Evolutionary conservation across 2,329 filamentous ascomycete species (phyloP), one percentile per base, ranked within the genome.

Genomic region (Claviceps maximensis): DNA sequence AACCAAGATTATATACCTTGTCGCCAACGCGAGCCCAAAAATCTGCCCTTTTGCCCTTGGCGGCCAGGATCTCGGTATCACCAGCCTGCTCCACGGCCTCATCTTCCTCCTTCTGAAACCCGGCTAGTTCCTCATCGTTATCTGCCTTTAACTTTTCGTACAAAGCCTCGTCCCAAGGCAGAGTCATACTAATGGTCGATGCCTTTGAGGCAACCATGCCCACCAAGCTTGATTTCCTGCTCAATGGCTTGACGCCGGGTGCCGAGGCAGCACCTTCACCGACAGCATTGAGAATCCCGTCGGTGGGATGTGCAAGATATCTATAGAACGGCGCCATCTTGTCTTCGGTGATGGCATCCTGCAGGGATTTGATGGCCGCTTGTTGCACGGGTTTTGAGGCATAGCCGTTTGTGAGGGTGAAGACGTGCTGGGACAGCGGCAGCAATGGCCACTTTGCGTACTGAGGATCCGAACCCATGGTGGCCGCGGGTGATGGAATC

Each of bases 11-110:
- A 59, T 68, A 57, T 69, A 90, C 89, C 84, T 97, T 97, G 74
- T 98, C 93, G 61, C 90, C 91, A 58, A 97, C 88, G 60, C 89
- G 82, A 56, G 94, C 91, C 79, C 88, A 96, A 70, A 95, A 94
- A 70, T 98, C 93, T 55, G 93, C 93, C 63, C 90, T 80, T 79
- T 97, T 97, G 61, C 90, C 90, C 70, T 87, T 83, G 59, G 90
- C 93, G 53, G 89, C 87, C 71, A 91, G 84, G 59, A 98, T 83
- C 73, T 98, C 93, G 13, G 89, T 96, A 64, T 98, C 93, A 53
- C 93, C 93, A 55, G 91, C 91, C 70, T 94, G 90, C 77, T 98
- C 93, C 42, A 86, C 85, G 10, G 93, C 93, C 67, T 98, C 90
- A 57, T 95, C 91, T 69, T 91, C 85, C 69, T 93, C 87, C 70